Conservation (phyloP, 306 rosid species). For the Calophaca sinica region DNA sequence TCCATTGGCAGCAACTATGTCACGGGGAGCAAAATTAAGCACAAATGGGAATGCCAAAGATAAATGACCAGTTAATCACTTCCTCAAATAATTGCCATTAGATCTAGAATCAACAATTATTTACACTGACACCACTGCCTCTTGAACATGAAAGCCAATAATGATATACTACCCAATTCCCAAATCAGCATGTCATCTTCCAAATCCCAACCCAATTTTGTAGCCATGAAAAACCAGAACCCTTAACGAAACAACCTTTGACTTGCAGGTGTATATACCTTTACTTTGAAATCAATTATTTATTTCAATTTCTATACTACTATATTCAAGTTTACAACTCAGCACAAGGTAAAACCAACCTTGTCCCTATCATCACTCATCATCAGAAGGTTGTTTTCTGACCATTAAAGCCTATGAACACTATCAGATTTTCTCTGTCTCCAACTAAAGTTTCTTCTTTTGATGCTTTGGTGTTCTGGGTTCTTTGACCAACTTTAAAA, state of each 20-base stretch:
- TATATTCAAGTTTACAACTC: conserved; percentile 35
- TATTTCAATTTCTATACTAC: background rate
- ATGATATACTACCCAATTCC: too few species aligned
- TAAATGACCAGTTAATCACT: background rate
- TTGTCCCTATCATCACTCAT: background rate
- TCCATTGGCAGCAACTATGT: too few species aligned
- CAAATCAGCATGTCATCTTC: too few species aligned
- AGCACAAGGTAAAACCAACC: conserved; percentile 20
- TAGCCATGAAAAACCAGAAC: background rate
- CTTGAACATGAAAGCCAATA: too few species aligned
- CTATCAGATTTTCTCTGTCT: conserved; percentile 30
- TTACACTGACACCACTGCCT: background rate
- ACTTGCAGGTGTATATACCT: conserved; percentile 12
- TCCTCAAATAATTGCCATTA: conserved; percentile 15
- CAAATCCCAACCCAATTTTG: background rate
- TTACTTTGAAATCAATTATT: conserved; percentile 17
- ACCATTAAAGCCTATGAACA: conserved; percentile 38
- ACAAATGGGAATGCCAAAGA: background rate
- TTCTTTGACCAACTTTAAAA: conserved; percentile 31
- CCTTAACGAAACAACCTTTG: conserved; percentile 22
- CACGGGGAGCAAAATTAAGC: too few species aligned
- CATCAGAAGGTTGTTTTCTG: conserved; percentile 18
- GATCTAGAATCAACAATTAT: background rate
- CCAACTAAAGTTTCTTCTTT: conserved; percentile 21
- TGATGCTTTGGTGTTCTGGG: conserved; percentile 29